Evolutionary conservation across 2,329 filamentous ascomycete species (phyloP).

Genomic region (Plectosphaerella plurivora): DNA sequence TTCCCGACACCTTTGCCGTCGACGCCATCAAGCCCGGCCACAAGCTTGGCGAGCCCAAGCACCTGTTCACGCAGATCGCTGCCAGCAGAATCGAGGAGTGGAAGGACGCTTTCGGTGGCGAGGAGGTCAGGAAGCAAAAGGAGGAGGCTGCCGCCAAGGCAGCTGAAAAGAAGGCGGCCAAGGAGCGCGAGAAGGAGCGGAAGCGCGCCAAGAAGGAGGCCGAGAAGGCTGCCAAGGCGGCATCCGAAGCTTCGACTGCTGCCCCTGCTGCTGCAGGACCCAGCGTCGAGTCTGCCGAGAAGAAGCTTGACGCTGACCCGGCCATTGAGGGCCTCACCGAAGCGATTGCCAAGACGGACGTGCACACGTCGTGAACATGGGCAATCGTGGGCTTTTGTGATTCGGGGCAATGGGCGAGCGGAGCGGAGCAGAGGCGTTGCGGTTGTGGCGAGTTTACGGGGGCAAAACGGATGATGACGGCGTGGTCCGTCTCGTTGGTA

Average conservation of each 20-base stretch:
- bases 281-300: slow-evolving; percentile 18
- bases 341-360: slow-evolving; percentile 18
- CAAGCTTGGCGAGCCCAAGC: slow-evolving; percentile 73
- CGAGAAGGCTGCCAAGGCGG: slow-evolving; percentile 18
- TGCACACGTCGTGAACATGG: slow-evolving; percentile 14
- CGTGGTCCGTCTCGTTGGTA: not conserved
- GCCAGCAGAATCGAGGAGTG: slow-evolving; percentile 78
- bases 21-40: slow-evolving; percentile 66
- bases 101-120: slow-evolving; percentile 69
- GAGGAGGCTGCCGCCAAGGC: slow-evolving; percentile 48
- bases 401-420: not conserved
- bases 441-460: not conserved
- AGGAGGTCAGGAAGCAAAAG: slow-evolving; percentile 64
- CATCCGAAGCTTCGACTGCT: slow-evolving; percentile 6
- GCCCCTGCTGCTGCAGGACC: slow-evolving; percentile 1
- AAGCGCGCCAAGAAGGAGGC: slow-evolving; percentile 36
- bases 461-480: not conserved
- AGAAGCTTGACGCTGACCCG: slow-evolving; percentile 16
- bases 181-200: slow-evolving; percentile 45
- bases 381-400: not conserved
- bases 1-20: slow-evolving; percentile 64
- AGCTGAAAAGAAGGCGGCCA: slow-evolving; percentile 46
- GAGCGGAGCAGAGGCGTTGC: not conserved
- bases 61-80: slow-evolving; percentile 80
- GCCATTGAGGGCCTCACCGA: slow-evolving; percentile 18